phyloP scores from a whole-genome alignment of 163 green algal genomes.

The Prototheca cutis region DNA sequence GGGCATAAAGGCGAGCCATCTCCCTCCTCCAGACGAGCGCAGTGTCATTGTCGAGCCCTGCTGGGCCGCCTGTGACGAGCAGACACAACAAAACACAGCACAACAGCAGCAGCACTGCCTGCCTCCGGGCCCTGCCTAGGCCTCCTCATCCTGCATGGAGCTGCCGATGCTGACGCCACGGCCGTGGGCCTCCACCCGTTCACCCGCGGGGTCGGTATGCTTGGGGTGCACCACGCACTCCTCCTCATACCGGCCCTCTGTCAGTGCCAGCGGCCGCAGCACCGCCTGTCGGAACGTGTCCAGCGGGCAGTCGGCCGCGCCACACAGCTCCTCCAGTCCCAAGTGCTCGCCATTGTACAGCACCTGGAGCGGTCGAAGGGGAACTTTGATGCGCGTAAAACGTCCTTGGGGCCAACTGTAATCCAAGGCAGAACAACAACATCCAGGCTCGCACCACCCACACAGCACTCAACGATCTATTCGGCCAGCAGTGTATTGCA shows the following conservation, averaged over 20 bases:
- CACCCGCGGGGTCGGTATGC: slow-evolving; percentile 1
- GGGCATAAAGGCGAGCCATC: no score
- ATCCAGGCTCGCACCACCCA: no score
- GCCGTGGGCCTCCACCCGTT: background rate
- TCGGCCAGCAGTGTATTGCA: no score
- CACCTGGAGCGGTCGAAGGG: background rate
- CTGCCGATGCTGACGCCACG: background rate
- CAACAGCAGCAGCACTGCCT: no score
- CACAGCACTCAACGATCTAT: no score
- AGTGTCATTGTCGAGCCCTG: no score
- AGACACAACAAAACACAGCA: no score
- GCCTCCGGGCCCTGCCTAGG: no score
- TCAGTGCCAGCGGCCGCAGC: background rate
- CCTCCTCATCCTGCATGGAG: background rate
- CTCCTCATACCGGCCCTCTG: background rate
- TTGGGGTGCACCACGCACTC: slow-evolving; percentile 4
- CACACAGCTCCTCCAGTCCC: background rate
- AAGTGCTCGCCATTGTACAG: slow-evolving; percentile 1
- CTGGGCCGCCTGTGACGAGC: no score
- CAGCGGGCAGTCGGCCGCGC: background rate
- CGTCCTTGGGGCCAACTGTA: no score
- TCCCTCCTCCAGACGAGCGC: no score
- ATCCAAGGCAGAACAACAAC: no score
- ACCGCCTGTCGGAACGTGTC: background rate
- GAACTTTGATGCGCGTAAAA: background rate